A percentile compares a stretch with the other conserved stretches of the same genome.
Evolutionary conservation across 805 yeast species (phyloP).

Genomic region (Starmerella bacillaris): DNA sequence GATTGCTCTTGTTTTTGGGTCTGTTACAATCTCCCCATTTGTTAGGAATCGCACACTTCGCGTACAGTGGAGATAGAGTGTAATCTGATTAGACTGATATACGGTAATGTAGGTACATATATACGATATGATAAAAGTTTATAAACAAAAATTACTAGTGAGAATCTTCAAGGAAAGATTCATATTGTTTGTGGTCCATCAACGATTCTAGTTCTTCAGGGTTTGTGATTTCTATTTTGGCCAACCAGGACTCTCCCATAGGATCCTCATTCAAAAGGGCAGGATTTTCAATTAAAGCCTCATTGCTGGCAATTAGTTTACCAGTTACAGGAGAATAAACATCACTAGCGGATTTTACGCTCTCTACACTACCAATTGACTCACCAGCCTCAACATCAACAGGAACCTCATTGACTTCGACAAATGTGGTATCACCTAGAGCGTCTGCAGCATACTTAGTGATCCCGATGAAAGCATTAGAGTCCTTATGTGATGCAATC

Average conservation of each 20-base stretch:
- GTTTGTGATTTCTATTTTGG: conserved; percentile 45
- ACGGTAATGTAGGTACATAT: background rate
- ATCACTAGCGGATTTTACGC: conserved; percentile 87
- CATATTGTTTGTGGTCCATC: conserved; percentile 20
- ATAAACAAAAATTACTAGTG: conserved; percentile 3
- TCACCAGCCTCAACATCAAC: conserved; percentile 51
- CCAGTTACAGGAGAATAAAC: conserved; percentile 79
- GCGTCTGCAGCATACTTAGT: conserved; percentile 92
- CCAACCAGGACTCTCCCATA: conserved; percentile 86
- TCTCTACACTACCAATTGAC: conserved; percentile 79
- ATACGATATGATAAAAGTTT: background rate
- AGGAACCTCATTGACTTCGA: conserved; percentile 71
- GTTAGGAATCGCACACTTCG: conserved; percentile 8
- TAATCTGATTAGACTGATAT: no score
- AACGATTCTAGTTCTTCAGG: conserved; percentile 22
- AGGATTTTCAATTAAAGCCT: conserved; percentile 47
- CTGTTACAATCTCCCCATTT: conserved; percentile 9
- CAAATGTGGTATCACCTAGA: conserved; percentile 87
- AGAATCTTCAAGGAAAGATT: conserved; percentile 9
- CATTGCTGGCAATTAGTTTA: conserved; percentile 54
- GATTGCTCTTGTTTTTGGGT: conserved; percentile 24
- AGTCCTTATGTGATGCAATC: conserved; percentile 73
- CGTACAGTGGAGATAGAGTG: conserved; percentile 9
- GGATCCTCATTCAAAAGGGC: conserved; percentile 74
- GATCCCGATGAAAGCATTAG: conserved; percentile 68